Evolutionary conservation across 345 rosid species (phyloP).

Genomic region (Lumnitzera littorea): DNA sequence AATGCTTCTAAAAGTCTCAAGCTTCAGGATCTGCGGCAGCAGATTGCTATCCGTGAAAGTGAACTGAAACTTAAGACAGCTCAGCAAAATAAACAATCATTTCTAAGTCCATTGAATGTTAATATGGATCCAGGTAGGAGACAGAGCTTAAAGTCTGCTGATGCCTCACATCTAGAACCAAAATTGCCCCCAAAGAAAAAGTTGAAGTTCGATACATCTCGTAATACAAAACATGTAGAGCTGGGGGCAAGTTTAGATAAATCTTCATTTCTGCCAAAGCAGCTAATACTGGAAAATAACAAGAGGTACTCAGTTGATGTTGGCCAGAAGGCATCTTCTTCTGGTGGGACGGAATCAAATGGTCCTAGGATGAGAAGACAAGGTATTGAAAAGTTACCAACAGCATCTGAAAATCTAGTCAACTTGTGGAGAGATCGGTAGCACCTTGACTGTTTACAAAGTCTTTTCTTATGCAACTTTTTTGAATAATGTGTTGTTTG

Average conservation of each 20-base stretch:
- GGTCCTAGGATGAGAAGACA: slow-evolving; percentile 23
- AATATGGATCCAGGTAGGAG: slow-evolving; percentile 29
- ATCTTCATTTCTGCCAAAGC: slow-evolving; percentile 23
- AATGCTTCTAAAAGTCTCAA: slow-evolving; percentile 33
- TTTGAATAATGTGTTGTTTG: slow-evolving; percentile 10
- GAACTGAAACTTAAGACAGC: slow-evolving; percentile 68
- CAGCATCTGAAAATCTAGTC: slow-evolving; percentile 23
- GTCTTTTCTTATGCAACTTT: slow-evolving; percentile 5
- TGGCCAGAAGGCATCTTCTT: slow-evolving; percentile 21
- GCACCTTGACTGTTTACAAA: slow-evolving; percentile 1
- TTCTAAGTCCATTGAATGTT: slow-evolving; percentile 20
- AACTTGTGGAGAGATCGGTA: slow-evolving; percentile 23
- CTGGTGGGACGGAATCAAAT: slow-evolving; percentile 25
- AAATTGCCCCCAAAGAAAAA: slow-evolving; percentile 69
- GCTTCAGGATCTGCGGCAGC: slow-evolving; percentile 79
- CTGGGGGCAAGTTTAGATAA: slow-evolving; percentile 21
- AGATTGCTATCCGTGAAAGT: slow-evolving; percentile 82
- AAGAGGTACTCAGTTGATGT: slow-evolving; percentile 17
- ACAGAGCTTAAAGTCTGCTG: slow-evolving; percentile 25
- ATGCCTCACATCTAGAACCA: slow-evolving; percentile 25
- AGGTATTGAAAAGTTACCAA: slow-evolving; percentile 27
- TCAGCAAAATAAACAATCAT: slow-evolving; percentile 48
- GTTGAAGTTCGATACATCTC: slow-evolving; percentile 33
- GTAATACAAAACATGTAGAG: slow-evolving; percentile 25
- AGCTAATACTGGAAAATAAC: slow-evolving; percentile 16